A percentile compares a stretch with the other conserved stretches of the same genome.
These are phyloP conservation scores for Fusarium citri DNA, from an alignment of 2,329 filamentous ascomycete genomes.

Conservation along the genomic window DNA sequence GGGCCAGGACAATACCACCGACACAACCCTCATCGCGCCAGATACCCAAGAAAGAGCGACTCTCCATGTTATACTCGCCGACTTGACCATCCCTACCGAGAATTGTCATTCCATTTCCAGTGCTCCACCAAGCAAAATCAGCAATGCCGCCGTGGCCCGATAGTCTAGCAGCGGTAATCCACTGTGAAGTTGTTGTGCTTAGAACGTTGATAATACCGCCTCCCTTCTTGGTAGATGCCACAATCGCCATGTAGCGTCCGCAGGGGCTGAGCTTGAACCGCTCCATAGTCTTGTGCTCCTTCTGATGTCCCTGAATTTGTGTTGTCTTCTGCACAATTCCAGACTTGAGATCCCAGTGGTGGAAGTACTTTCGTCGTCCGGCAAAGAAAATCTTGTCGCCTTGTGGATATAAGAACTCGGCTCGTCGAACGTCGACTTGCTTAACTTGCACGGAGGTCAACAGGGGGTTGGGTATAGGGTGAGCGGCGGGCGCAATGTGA, in stretches of 20 bases:
- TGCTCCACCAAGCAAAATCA: slow-evolving; percentile 93
- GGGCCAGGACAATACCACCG: slow-evolving; percentile 82
- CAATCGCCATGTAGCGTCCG: slow-evolving; percentile 85
- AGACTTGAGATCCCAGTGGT: slow-evolving; percentile 88
- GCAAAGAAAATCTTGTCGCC: slow-evolving; percentile 89
- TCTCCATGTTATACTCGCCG: slow-evolving; percentile 83
- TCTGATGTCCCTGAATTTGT: slow-evolving; percentile 77
- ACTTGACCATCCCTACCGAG: slow-evolving; percentile 89
- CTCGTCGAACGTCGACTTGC: slow-evolving; percentile 84
- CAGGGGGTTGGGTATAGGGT: slow-evolving; percentile 84
- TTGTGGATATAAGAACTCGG: slow-evolving; percentile 78
- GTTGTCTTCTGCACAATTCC: slow-evolving; percentile 86
- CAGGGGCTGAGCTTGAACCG: slow-evolving; percentile 88
- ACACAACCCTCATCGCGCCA: slow-evolving; percentile 94
- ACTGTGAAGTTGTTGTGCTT: slow-evolving; percentile 83
- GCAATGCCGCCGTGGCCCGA: slow-evolving; percentile 86
- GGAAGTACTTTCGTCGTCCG: slow-evolving; percentile 89
- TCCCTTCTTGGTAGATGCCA: slow-evolving; percentile 83
- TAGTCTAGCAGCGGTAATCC: slow-evolving; percentile 84
- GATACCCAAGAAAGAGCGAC: slow-evolving; percentile 76
- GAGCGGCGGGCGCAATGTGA: slow-evolving; percentile 81
- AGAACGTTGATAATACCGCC: slow-evolving; percentile 90
- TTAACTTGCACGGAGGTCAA: slow-evolving; percentile 90
- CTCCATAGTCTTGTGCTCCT: slow-evolving; percentile 92
- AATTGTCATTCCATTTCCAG: slow-evolving; percentile 83